phyloP scores from a whole-genome alignment of 2,329 filamentous ascomycete genomes.

The Monascus ruber region DNA sequence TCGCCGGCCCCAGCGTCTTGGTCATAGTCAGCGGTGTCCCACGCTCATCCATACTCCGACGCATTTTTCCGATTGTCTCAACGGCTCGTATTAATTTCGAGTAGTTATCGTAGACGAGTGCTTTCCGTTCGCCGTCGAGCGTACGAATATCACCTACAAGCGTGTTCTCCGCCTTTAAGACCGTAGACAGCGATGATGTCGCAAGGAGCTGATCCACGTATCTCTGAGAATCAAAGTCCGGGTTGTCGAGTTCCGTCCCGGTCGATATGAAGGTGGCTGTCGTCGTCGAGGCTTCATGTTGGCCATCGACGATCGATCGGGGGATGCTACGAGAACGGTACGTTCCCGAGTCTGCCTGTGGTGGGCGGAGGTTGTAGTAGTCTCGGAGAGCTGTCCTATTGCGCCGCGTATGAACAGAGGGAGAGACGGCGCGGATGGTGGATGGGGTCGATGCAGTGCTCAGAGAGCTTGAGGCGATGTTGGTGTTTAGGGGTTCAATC shows the following conservation, averaged over 20 bases:
- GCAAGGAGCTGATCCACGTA: slow-evolving; percentile 35
- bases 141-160: slow-evolving; percentile 64
- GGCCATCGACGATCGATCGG: slow-evolving; percentile 28
- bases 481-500: slow-evolving; percentile 54
- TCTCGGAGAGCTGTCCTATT: slow-evolving; percentile 84
- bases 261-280: slow-evolving; percentile 10
- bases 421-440: slow-evolving; percentile 32
- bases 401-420: slow-evolving; percentile 37
- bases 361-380: slow-evolving; percentile 74
- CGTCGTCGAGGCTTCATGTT: slow-evolving; percentile 2
- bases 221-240: slow-evolving; percentile 59
- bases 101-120: slow-evolving; percentile 96
- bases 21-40: slow-evolving; percentile 35
- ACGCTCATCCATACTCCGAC: slow-evolving; percentile 36
- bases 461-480: slow-evolving; percentile 36
- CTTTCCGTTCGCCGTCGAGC: slow-evolving; percentile 91
- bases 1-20: slow-evolving; percentile 31
- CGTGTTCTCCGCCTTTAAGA: slow-evolving; percentile 34
- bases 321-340: slow-evolving; percentile 27
- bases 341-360: slow-evolving; percentile 23
- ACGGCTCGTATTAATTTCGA: slow-evolving; percentile 94
- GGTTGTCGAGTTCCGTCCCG: slow-evolving; percentile 56
- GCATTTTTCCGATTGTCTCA: slow-evolving; percentile 74
- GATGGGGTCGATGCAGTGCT: slow-evolving; percentile 20
- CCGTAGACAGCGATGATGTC: slow-evolving; percentile 30